These are phyloP conservation scores for Lactifluus hygrophoroides DNA, from an alignment of 768 basidiomycete species.

Conservation along the genomic window DNA sequence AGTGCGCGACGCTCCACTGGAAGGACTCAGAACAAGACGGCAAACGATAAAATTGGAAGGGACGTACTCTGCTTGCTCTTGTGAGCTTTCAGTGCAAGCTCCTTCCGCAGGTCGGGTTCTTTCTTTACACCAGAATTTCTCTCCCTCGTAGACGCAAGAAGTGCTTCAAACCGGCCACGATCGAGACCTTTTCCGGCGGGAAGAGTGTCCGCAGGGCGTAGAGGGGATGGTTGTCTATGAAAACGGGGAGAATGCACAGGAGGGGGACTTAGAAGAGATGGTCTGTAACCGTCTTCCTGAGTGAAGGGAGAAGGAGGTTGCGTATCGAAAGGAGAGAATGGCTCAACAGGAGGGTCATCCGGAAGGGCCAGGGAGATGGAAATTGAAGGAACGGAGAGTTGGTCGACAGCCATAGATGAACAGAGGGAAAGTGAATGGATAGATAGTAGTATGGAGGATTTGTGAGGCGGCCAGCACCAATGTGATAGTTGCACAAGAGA, in stretches of 20 bases:
- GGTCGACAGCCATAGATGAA: constrained; percentile 27
- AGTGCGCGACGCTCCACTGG: constrained; percentile 67
- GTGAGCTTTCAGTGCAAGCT: constrained; percentile 65
- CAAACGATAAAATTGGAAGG: background rate
- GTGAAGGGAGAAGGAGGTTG: constrained; percentile 24
- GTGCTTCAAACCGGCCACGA: constrained; percentile 50
- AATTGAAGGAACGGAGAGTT: constrained; percentile 52
- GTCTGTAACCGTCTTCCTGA: constrained; percentile 44
- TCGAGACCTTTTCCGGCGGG: constrained; percentile 47
- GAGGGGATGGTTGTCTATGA: constrained; percentile 40
- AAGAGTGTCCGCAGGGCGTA: constrained; percentile 34
- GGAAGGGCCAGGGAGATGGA: constrained; percentile 60
- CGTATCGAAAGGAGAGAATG: constrained; percentile 53
- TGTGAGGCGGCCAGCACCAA: constrained; percentile 31
- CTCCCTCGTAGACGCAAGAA: constrained; percentile 55
- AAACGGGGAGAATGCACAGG: constrained; percentile 37
- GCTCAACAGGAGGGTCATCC: constrained; percentile 41
- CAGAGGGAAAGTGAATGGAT: constrained; percentile 20
- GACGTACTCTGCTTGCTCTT: constrained; percentile 63
- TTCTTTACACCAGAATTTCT: constrained; percentile 42
- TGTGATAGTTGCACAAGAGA: constrained; percentile 19
- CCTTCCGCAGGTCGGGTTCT: constrained; percentile 56
- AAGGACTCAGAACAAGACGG: background rate
- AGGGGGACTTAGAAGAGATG: constrained; percentile 50
- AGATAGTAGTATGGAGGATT: background rate